Percentiles rank a stretch among this genome's conserved stretches.
Evolutionary conservation across 2,329 filamentous ascomycete species (phyloP).

Genomic region (Verticillium zaregamsianum): DNA sequence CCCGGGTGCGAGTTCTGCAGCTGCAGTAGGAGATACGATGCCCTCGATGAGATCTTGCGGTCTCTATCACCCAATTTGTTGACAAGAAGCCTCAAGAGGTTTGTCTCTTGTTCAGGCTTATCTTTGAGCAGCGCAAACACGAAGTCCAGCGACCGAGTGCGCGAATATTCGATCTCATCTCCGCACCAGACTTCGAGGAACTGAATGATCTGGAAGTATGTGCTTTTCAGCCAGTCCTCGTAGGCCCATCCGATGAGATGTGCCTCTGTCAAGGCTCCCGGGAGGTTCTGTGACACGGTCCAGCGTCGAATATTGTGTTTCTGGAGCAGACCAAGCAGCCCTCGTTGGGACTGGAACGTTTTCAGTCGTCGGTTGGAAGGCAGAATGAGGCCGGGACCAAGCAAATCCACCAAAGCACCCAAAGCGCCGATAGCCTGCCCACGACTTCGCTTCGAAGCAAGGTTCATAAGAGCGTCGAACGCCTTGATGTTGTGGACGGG

Average conservation of each 20-base stretch:
- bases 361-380: slow-evolving; percentile 78
- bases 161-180: slow-evolving; percentile 92
- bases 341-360: slow-evolving; percentile 75
- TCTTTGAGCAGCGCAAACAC: slow-evolving; percentile 89
- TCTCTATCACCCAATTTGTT: slow-evolving; percentile 96
- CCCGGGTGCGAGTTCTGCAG: slow-evolving; percentile 82
- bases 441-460: slow-evolving; percentile 92
- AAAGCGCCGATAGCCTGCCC: slow-evolving; percentile 91
- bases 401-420: slow-evolving; percentile 87
- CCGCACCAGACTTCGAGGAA: slow-evolving; percentile 89
- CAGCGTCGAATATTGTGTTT: slow-evolving; percentile 54
- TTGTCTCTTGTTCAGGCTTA: slow-evolving; percentile 96
- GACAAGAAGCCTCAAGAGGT: slow-evolving; percentile 82
- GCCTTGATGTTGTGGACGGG: slow-evolving; percentile 89
- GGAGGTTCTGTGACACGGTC: slow-evolving; percentile 66
- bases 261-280: slow-evolving; percentile 65
- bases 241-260: slow-evolving; percentile 88
- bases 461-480: slow-evolving; percentile 73
- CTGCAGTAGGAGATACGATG: slow-evolving; percentile 91
- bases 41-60: slow-evolving; percentile 90
- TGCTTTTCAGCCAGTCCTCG: slow-evolving; percentile 92
- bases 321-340: slow-evolving; percentile 67
- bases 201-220: slow-evolving; percentile 91
- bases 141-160: slow-evolving; percentile 82
- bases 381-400: slow-evolving; percentile 82